These are phyloP conservation scores for Eudorina sp. DNA, from an alignment of 139 green algal species.

Conservation along the genomic window DNA sequence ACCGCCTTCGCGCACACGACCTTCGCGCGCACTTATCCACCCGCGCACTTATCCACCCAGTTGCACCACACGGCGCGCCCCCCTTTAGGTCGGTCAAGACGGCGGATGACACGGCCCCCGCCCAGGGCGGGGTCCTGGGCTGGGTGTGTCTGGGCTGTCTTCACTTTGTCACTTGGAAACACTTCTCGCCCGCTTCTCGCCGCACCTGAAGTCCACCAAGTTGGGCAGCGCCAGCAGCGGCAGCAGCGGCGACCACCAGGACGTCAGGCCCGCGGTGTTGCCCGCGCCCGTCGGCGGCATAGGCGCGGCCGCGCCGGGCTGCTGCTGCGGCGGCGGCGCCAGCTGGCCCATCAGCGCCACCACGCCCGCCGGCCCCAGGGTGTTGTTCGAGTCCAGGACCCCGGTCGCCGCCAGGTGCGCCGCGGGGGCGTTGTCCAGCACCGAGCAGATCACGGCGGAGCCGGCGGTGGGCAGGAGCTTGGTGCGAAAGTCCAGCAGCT, in stretches of 20 bases:
- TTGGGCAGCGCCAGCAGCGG: conserved; percentile 44
- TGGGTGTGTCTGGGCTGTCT: too few species aligned
- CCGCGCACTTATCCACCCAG: too few species aligned
- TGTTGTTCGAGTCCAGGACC: not conserved
- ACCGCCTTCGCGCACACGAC: too few species aligned
- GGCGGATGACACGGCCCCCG: too few species aligned
- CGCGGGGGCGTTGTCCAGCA: conserved; percentile 38
- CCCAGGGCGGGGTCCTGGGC: too few species aligned
- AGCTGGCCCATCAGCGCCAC: not conserved
- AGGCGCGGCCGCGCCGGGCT: not conserved
- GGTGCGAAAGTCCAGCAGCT: conserved; percentile 14
- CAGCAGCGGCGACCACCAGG: conserved; percentile 49
- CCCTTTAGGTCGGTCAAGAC: too few species aligned
- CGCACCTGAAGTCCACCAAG: conserved; percentile 44
- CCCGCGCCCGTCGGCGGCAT: conserved; percentile 16
- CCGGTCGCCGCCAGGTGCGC: not conserved
- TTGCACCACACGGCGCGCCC: too few species aligned
- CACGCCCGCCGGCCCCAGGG: not conserved
- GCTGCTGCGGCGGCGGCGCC: not conserved
- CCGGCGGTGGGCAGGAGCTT: conserved; percentile 37
- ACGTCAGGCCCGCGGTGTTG: not conserved
- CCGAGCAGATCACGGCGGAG: conserved; percentile 19
- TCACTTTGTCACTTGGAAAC: too few species aligned
- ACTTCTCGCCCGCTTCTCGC: not conserved
- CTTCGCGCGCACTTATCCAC: too few species aligned